A percentile compares a stretch with the other conserved stretches of the same genome.
Conservation (phyloP, 2,329 filamentous ascomycete genomes). For the Seiridium cupressi region DNA sequence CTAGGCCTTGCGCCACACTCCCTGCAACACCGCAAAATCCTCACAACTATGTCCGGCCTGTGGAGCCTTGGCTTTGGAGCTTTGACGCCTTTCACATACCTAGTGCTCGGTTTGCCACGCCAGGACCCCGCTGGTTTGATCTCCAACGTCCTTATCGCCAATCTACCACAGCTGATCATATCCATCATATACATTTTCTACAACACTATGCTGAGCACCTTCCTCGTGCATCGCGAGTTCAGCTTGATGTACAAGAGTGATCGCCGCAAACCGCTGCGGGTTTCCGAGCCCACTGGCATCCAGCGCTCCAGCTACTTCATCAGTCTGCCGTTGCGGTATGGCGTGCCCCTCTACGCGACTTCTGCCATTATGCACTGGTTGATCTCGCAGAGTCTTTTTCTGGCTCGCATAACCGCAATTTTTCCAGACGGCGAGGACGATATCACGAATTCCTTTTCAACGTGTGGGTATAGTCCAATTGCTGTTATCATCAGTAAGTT, state of each 20-base stretch:
- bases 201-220: slow-evolving; percentile 43
- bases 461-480: slow-evolving; percentile 26
- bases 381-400: slow-evolving; percentile 44
- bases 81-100: slow-evolving; percentile 24
- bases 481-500: slow-evolving; percentile 22
- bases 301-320: slow-evolving; percentile 44
- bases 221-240: slow-evolving; percentile 46
- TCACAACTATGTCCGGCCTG: slow-evolving; percentile 17
- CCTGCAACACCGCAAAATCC: slow-evolving; percentile 14
- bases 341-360: slow-evolving; percentile 33
- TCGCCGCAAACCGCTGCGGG: slow-evolving; percentile 35
- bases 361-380: slow-evolving; percentile 45
- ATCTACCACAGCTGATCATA: slow-evolving; percentile 44
- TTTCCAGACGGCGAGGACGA: slow-evolving; percentile 19
- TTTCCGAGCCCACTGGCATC: slow-evolving; percentile 35
- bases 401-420: slow-evolving; percentile 33
- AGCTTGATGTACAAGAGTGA: slow-evolving; percentile 28
- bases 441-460: slow-evolving; percentile 25
- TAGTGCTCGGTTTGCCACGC: slow-evolving; percentile 20
- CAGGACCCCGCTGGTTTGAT: slow-evolving; percentile 27
- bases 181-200: slow-evolving; percentile 43
- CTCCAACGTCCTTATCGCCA: slow-evolving; percentile 37
- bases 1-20: slow-evolving; percentile 12
- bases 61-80: slow-evolving; percentile 27
- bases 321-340: slow-evolving; percentile 42